Percentiles rank a stretch among this genome's conserved stretches.
phyloP scores from a whole-genome alignment of 164 flowering plant genomes.

The Vitis rotundifolia region DNA sequence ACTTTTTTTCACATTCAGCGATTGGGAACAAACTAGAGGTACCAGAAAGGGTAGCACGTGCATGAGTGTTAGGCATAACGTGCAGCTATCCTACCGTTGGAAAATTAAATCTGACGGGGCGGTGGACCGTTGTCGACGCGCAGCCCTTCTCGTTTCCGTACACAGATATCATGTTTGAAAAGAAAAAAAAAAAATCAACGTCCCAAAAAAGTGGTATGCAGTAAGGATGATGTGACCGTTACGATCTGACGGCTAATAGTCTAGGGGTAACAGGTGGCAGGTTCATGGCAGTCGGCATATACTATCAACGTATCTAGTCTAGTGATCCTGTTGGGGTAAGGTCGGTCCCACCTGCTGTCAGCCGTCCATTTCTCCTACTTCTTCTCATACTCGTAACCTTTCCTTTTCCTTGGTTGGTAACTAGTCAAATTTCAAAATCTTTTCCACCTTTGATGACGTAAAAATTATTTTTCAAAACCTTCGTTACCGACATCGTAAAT shows the following conservation, averaged over 20 bases:
- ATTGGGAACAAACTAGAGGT: too few species aligned
- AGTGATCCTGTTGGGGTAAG: not conserved
- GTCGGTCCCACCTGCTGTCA: not conserved
- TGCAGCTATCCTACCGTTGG: too few species aligned
- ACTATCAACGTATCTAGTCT: not conserved
- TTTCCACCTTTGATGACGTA: too few species aligned
- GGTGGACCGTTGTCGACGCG: not conserved
- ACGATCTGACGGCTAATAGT: conserved; percentile 2
- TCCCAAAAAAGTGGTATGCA: not conserved
- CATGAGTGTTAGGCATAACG: too few species aligned
- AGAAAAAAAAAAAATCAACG: not conserved
- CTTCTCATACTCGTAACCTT: not conserved
- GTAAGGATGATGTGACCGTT: not conserved
- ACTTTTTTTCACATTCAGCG: too few species aligned
- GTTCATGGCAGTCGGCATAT: not conserved
- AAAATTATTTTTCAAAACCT: too few species aligned
- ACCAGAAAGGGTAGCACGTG: too few species aligned
- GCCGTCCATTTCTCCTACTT: not conserved
- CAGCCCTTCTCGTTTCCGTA: not conserved
- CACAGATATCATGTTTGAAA: not conserved
- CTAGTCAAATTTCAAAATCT: too few species aligned
- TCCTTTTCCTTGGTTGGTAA: too few species aligned
- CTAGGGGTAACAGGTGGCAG: not conserved
- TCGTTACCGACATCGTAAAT: too few species aligned
- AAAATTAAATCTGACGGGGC: too few species aligned